Base-by-base conservation (phyloP, 2,329 filamentous ascomycete genomes). In the Lasiodiplodia sp. region DNA sequence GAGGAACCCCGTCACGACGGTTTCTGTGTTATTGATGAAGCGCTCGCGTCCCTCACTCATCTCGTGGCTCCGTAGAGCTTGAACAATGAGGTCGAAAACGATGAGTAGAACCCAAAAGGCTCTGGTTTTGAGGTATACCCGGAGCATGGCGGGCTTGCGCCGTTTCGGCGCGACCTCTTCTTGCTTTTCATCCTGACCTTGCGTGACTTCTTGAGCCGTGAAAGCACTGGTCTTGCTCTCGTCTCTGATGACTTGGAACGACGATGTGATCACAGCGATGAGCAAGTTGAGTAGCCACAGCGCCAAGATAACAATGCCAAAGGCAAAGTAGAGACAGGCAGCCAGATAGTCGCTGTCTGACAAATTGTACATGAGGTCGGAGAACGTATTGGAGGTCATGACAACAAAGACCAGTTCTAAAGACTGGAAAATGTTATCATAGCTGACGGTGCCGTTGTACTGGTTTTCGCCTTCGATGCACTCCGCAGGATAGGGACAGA, bases 311-410 rank as follows among this genome's bases (percentile, higher is more conserved):
- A 99, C 90, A 77, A 97, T 95, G 0, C 85, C 88, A 68, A 83
- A 82, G 51, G 87, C 87, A 71, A 89, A 91, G 79, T 89, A 66
- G 44, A 66, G 49, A 23, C 63, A 66, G 21, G 94, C 90, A 18
- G 92, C 87, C 7, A 97, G 87, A 75, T 97, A 98, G 78, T 99
- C 96, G 31, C 93, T 96, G 75, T 97, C 90, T 66, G 92, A 94
- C 4, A 95, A 94, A 74, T 93, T 92, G 79, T 99, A 99, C 85
- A 99, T 93, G 66, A 98, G 83, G 79, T 98, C 93, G 1, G 93
- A 92, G 80, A 96, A 99, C 0, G 96, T 99, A 78, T 99, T 99
- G 60, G 94, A 95, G 75, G 93, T 97, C 93, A 99, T 99, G 76
- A 99, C 91, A 64, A 99, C 93, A 76, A 99, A 99, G 2, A 99